Conservation (phyloP, 73 alveolate species). For the Breviolum minutum region DNA sequence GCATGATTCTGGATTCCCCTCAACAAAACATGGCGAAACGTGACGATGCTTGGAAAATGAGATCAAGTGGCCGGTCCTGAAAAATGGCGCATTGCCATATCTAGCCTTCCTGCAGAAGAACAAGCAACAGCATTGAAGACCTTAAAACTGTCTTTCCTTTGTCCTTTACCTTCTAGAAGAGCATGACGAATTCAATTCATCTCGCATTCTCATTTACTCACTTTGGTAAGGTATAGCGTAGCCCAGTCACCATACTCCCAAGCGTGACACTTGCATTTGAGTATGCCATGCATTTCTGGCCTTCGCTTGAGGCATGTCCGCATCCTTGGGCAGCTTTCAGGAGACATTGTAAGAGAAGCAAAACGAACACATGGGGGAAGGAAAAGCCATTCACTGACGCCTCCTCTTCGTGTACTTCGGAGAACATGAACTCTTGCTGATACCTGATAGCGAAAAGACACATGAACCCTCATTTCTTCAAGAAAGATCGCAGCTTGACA, state of each 20-base stretch:
- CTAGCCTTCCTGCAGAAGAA: constrained; percentile 23
- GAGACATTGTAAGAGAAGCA: background rate
- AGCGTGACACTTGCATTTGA: background rate
- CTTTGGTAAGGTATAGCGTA: background rate
- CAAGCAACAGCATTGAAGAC: background rate
- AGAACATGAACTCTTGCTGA: constrained; percentile 96
- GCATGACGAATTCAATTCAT: too few species aligned
- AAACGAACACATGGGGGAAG: background rate
- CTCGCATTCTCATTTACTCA: background rate
- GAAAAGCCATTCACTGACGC: background rate
- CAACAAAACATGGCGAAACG: background rate
- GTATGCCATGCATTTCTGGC: background rate
- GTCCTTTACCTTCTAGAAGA: background rate
- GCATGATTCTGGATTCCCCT: background rate
- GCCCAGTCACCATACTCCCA: background rate
- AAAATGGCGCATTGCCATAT: background rate
- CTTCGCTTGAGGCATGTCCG: constrained; percentile 93
- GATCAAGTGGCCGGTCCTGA: background rate
- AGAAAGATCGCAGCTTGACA: background rate
- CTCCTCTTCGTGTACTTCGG: constrained; percentile 95
- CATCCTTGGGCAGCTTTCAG: constrained; percentile 9
- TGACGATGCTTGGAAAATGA: background rate
- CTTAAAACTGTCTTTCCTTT: background rate
- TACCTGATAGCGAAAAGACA: constrained; percentile 22
- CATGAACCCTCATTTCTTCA: background rate